Evolutionary conservation across 1,284 basidiomycete genomes (phyloP).

Genomic region (Coniferiporia sulphurascens): DNA sequence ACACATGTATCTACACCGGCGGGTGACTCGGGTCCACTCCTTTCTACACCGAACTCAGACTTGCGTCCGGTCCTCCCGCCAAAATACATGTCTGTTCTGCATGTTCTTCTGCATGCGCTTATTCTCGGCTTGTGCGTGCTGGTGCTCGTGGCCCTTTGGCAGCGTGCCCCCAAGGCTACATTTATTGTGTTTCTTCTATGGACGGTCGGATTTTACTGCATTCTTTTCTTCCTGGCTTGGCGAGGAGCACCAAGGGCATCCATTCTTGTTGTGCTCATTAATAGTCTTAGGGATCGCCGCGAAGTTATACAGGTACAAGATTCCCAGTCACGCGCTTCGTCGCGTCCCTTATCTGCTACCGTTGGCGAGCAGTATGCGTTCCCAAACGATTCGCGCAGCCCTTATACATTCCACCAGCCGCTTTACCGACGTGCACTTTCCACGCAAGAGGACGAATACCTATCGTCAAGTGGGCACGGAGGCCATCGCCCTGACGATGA

Average conservation of each 20-base stretch:
- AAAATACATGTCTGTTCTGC: constrained; percentile 38
- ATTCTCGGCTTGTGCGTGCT: constrained; percentile 55
- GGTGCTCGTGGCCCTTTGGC: constrained; percentile 54
- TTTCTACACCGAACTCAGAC: constrained; percentile 25
- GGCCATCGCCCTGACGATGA: constrained; percentile 32
- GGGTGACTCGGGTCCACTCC: constrained; percentile 40
- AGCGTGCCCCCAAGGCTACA: constrained; percentile 44
- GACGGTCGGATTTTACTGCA: constrained; percentile 51
- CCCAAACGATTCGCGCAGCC: constrained; percentile 41
- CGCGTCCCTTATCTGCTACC: constrained; percentile 34
- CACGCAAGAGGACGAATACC: constrained; percentile 41
- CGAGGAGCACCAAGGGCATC: constrained; percentile 50
- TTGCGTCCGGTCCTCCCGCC: constrained; percentile 37
- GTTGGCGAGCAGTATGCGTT: constrained; percentile 43
- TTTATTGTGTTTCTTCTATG: constrained; percentile 65
- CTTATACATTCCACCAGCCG: constrained; percentile 62
- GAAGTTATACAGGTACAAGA: constrained; percentile 14
- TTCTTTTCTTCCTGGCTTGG: constrained; percentile 52
- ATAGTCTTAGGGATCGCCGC: constrained; percentile 36
- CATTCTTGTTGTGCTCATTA: constrained; percentile 47
- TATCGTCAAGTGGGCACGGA: constrained; percentile 32
- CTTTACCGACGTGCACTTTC: constrained; percentile 42
- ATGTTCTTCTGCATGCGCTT: constrained; percentile 50
- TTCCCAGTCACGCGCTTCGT: constrained; percentile 24
- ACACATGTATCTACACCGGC: constrained; percentile 40